A percentile compares a stretch with the other conserved stretches of the same genome.
phyloP scores from a whole-genome alignment of 305 asterid species.

The Salvia sclarea region DNA sequence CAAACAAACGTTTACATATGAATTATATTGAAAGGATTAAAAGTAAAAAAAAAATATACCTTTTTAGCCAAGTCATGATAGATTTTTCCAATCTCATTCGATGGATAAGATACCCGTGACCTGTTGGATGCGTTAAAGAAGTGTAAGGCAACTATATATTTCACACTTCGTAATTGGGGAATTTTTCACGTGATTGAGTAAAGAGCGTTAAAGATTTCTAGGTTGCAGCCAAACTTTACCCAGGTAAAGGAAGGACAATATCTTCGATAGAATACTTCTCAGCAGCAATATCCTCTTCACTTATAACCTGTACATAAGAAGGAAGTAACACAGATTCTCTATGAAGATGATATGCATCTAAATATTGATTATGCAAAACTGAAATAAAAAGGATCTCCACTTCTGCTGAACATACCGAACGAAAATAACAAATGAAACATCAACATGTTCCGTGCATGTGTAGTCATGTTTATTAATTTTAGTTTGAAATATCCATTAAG shows the following conservation, averaged over 20 bases:
- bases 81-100: slow-evolving; percentile 68
- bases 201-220: slow-evolving; percentile 26
- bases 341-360: slow-evolving; percentile 17
- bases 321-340: slow-evolving; percentile 25
- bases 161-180: slow-evolving; percentile 7
- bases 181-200: slow-evolving; percentile 9
- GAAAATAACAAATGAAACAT: not conserved
- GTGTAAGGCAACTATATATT: slow-evolving; percentile 7
- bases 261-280: slow-evolving; percentile 69
- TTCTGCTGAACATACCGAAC: slow-evolving; percentile 1
- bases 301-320: slow-evolving; percentile 54
- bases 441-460: not conserved
- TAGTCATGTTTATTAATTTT: not conserved
- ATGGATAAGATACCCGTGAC: slow-evolving; percentile 81
- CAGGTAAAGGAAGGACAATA: slow-evolving; percentile 93
- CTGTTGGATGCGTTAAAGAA: slow-evolving; percentile 48
- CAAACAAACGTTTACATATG: not conserved
- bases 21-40: slow-evolving; percentile 17
- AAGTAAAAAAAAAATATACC: slow-evolving; percentile 45
- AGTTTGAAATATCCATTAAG: not conserved
- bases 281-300: slow-evolving; percentile 70
- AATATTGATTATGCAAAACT: no score
- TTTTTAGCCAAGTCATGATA: slow-evolving; percentile 71
- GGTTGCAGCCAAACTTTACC: slow-evolving; percentile 51
- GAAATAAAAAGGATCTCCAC: not conserved